These are phyloP conservation scores for Trametopsis cervina DNA, from an alignment of 768 basidiomycete genomes.

Conservation along the genomic window DNA sequence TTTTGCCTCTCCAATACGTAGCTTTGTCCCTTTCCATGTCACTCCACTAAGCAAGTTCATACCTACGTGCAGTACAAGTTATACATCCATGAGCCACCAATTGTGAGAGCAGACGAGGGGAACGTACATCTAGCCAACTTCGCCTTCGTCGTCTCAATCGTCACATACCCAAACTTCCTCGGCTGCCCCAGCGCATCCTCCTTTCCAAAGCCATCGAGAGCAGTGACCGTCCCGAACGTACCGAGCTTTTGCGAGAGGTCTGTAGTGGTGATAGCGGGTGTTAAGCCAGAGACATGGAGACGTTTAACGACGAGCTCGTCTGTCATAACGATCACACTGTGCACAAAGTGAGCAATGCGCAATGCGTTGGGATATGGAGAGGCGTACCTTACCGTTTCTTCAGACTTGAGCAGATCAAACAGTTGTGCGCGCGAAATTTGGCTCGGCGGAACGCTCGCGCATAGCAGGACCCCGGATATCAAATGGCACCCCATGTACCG, in stretches of 20 bases:
- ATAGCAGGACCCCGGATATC: too few relatives aligned
- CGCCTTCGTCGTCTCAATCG: constrained; percentile 53
- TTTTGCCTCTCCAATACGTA: constrained; percentile 79
- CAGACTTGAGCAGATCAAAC: too few relatives aligned
- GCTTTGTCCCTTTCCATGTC: constrained; percentile 83
- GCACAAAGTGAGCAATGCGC: neutral
- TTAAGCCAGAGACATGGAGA: constrained; percentile 71
- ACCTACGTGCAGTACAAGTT: constrained; percentile 40
- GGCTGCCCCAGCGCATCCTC: constrained; percentile 59
- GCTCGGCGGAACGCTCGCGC: too few relatives aligned
- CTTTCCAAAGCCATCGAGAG: constrained; percentile 63
- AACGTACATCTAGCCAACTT: constrained; percentile 63
- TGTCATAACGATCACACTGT: neutral
- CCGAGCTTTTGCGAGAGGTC: constrained; percentile 56
- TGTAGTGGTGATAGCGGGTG: constrained; percentile 48
- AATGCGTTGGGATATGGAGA: neutral
- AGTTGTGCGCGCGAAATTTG: too few relatives aligned
- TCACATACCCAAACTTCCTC: constrained; percentile 68
- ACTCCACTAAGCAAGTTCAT: constrained; percentile 72
- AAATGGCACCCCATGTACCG: too few relatives aligned
- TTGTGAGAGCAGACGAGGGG: too few relatives aligned
- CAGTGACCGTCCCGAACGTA: constrained; percentile 60
- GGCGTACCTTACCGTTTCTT: neutral
- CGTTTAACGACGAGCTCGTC: constrained; percentile 42
- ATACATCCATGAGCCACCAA: too few relatives aligned